Evolutionary conservation across 805 yeast species (phyloP).

Genomic region (Kodamaea kakaduensis): DNA sequence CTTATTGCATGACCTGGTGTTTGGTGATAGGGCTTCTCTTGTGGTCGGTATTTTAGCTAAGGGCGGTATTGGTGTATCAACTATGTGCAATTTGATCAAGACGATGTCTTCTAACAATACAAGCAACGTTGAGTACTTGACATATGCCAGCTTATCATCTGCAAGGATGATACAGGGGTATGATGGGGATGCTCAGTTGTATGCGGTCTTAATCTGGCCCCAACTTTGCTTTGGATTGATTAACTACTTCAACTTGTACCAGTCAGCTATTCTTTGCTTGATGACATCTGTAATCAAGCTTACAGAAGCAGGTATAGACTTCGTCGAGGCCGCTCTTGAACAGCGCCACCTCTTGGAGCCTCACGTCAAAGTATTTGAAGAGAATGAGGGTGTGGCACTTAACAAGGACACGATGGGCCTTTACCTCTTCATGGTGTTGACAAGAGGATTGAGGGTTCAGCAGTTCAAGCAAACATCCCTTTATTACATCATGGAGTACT

Average conservation of each 20-base stretch:
- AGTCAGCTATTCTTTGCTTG: constrained; percentile 29
- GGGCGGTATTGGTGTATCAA: constrained; percentile 56
- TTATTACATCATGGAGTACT: constrained; percentile 39
- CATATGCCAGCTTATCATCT: constrained; percentile 42
- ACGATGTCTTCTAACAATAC: constrained; percentile 21
- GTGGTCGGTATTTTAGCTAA: constrained; percentile 67
- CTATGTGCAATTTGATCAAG: constrained; percentile 32
- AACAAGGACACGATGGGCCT: constrained; percentile 48
- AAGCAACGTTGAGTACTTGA: constrained; percentile 26
- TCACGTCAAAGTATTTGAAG: constrained; percentile 42
- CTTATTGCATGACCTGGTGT: constrained; percentile 49
- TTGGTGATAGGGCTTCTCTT: constrained; percentile 65
- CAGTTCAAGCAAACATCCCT: constrained; percentile 50
- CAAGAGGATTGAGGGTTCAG: constrained; percentile 58
- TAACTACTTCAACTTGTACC: constrained; percentile 29
- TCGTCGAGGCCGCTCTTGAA: constrained; percentile 27
- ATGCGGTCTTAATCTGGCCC: constrained; percentile 50
- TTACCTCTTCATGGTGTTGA: constrained; percentile 43
- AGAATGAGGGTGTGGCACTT: constrained; percentile 33
- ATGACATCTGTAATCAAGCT: constrained; percentile 25
- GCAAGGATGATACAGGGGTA: constrained; percentile 49
- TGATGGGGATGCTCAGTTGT: constrained; percentile 40
- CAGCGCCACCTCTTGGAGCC: constrained; percentile 38
- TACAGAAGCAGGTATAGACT: constrained; percentile 19
- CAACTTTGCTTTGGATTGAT: constrained; percentile 28